phyloP scores from a whole-genome alignment of 108 stramenopile genomes.

The Cyclotella distinguenda region DNA sequence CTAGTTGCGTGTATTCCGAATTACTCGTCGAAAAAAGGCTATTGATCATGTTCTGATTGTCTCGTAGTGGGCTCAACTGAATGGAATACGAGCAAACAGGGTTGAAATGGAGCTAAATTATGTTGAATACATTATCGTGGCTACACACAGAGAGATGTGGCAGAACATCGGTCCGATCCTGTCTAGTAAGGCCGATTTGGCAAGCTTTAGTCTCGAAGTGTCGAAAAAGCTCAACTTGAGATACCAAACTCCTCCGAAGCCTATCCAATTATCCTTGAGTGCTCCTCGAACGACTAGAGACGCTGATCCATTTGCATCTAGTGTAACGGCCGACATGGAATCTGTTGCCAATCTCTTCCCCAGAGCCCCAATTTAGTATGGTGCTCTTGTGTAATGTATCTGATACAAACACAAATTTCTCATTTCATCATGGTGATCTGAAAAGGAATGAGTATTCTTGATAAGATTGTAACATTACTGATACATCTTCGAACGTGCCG shows the following conservation, averaged over 20 bases:
- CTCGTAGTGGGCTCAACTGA: constrained; percentile 47
- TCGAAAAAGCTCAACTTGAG: constrained; percentile 39
- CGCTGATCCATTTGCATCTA: not conserved
- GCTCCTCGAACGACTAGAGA: not conserved
- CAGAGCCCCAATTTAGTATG: too few species aligned
- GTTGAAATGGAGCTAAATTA: constrained; percentile 51
- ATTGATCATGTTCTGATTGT: not conserved
- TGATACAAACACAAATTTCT: too few species aligned
- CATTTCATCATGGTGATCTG: too few species aligned
- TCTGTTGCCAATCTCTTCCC: constrained; percentile 2
- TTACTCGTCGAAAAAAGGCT: not conserved
- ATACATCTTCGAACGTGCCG: too few species aligned
- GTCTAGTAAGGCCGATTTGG: constrained; percentile 39
- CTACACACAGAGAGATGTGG: constrained; percentile 50
- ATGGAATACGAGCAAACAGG: constrained; percentile 45
- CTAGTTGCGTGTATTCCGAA: too few species aligned
- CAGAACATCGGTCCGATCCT: constrained; percentile 49
- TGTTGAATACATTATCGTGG: constrained; percentile 43
- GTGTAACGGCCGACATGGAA: not conserved
- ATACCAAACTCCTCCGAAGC: constrained; percentile 40
- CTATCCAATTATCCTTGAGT: constrained; percentile 32
- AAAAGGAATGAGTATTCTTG: too few species aligned
- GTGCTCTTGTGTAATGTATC: too few species aligned
- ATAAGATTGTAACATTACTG: too few species aligned
- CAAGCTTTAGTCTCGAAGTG: constrained; percentile 48